Evolutionary conservation across 73 alveolate species (phyloP), one percentile per base, ranked within the genome.

Genomic region (Blepharisma japonicum): DNA sequence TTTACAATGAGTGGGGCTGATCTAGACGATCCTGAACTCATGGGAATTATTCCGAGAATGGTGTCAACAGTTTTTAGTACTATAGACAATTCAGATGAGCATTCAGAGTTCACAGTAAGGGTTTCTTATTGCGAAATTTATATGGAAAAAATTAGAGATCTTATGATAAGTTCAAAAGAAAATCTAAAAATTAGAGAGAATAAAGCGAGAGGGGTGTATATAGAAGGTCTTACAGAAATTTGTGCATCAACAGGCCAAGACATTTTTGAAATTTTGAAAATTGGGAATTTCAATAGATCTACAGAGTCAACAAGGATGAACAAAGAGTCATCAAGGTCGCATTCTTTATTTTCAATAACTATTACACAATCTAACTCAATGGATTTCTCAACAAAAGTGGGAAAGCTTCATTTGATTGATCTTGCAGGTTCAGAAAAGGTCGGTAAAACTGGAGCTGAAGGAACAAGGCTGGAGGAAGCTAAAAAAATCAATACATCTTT

Each of bases 151-250:
- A 86, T 94, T 7, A 42, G 80, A 80, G 99, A 95, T 89, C 84
- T 95, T 20, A 72, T 95, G 6, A 97, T 92, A 77, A 91, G 92
- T 11, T 81, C 85, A 77, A 96, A 96, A 74, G 87, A 78, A 66
- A 96, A 96, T 68, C 80, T 96, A 71, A 68, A 83, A 77, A 94
- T 96, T 4, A 87, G 93, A 76, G 98, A 94, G 83, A 98, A 96
- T 68, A 90, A 94, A 84, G 88, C 83, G 47, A 94, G 89, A 77
- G 99, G 99, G 5, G 90, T 96, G 49, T 92, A 92, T 90, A 97
- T 96, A 6, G 84, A 91, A 74, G 98, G 90, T 76, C 85, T 94
- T 6, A 96, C 98, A 14, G 99, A 96, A 82, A 87, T 90, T 32
- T 89, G 92, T 83, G 98, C 94, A 5, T 68, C 89, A n/a, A 71